phyloP scores from a whole-genome alignment of 805 yeast species.

The Pichia pseudocactophila region DNA sequence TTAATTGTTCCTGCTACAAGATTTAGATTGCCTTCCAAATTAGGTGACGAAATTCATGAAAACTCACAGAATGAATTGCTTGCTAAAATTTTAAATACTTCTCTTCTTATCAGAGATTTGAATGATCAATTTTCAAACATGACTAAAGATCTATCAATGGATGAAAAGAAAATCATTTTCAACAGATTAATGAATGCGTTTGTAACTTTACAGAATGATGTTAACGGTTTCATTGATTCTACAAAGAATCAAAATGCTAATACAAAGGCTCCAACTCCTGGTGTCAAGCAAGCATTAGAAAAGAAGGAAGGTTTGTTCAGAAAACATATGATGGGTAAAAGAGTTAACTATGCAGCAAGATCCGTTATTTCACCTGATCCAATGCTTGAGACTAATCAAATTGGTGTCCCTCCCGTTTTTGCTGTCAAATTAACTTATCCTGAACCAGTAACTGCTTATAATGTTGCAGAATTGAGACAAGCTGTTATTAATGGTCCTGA shows the following conservation, averaged over 20 bases:
- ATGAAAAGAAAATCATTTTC: constrained; percentile 59
- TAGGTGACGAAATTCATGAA: constrained; percentile 95
- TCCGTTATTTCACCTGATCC: constrained; percentile 99
- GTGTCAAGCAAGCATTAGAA: constrained; percentile 94
- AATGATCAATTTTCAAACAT: constrained; percentile 71
- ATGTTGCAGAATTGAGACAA: constrained; percentile 81
- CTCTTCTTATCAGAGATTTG: constrained; percentile 76
- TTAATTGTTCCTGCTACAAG: constrained; percentile 94
- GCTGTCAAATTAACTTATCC: constrained; percentile 95
- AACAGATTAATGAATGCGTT: constrained; percentile 92
- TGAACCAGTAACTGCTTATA: constrained; percentile 92
- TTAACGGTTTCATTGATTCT: constrained; percentile 86
- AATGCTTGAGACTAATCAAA: constrained; percentile 92
- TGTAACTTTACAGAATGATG: constrained; percentile 91
- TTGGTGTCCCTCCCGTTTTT: constrained; percentile 98
- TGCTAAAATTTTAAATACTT: constrained; percentile 69
- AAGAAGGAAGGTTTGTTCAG: constrained; percentile 98
- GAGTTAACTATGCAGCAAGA: constrained; percentile 98
- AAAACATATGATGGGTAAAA: constrained; percentile 99
- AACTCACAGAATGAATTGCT: constrained; percentile 86
- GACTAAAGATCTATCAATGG: constrained; percentile 52
- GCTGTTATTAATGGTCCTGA: constrained; percentile 98
- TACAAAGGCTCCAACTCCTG: constrained; percentile 75
- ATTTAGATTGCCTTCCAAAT: constrained; percentile 91
- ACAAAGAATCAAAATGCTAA: constrained; percentile 73